Evolutionary conservation across 225 moss, liverwort and hornwort species (phyloP), one percentile per base, ranked within the genome.

Genomic region (Pleurozium schreberi): DNA sequence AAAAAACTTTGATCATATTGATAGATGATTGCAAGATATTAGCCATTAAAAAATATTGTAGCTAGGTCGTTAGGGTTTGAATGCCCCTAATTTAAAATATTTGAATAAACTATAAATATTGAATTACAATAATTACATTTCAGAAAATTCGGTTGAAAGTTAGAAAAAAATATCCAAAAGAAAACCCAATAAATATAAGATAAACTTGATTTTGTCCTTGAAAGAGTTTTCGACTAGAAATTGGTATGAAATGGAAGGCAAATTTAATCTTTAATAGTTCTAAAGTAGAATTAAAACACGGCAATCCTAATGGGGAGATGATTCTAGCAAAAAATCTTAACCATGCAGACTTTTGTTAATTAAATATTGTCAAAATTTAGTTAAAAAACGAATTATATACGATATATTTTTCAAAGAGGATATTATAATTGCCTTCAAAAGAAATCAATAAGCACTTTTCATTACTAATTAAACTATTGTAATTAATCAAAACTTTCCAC

Each of bases 51-150:
- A 23, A 34, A 53, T 2, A 36, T 53, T 23, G 16, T 3, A 38
- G 16, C 23, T 52, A 2, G 3, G 14, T 23, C 23, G 36, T 52
- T 10, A 8, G 6, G 1, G 5, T 16, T 0, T 49, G 0, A 49
- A 6, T 53, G 14, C 10, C 53, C 5, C 6, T 53, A 33, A 33
- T 31, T 49, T 49, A 30, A 33, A 31, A 20, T 8, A 30, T 20
- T 75, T 13, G 20, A 0, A n/a, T n/a, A n/a, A n/a, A 55, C 1
- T 55, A 38, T 21, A 15, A 38, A 55, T 55, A 38, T 53, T 78
- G 25, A 78, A 55, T 26, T 36, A 16, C 17, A 55, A 77, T 34
- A 55, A 16, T 38, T 14, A 55, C 3, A 17, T 25, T 1, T 25
- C 38, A 10, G 3, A 78, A 25, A 38, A 9, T 10, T 2, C 23